These are phyloP conservation scores for Aeschynomene evenia DNA, from an alignment of 306 rosid genomes.

Conservation along the genomic window DNA sequence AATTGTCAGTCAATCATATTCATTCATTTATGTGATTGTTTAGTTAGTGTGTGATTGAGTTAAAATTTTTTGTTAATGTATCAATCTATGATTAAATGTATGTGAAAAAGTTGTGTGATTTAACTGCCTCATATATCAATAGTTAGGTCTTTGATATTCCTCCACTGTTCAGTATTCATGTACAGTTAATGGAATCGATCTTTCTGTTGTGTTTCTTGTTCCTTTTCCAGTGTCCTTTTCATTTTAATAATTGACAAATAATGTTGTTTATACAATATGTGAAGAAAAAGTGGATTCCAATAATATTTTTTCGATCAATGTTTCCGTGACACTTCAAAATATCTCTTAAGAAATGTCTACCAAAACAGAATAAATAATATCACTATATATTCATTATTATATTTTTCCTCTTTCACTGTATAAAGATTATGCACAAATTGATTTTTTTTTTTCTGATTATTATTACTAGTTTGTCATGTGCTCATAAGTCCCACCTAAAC, in stretches of 20 bases:
- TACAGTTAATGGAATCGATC: not conserved
- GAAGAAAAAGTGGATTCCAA: no score
- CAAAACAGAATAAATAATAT: no score
- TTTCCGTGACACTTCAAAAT: no score
- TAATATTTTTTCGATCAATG: no score
- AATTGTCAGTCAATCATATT: no score
- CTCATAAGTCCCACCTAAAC: not conserved
- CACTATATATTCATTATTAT: no score
- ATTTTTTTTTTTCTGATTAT: slow-evolving; percentile 1
- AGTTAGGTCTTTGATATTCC: slow-evolving; percentile 2
- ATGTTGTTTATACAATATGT: no score
- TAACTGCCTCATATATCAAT: not conserved
- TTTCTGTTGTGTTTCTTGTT: not conserved
- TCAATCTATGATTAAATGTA: no score
- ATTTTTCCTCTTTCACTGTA: not conserved
- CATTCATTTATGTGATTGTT: no score
- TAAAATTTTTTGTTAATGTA: no score
- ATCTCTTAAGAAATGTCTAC: no score
- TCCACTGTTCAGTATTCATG: slow-evolving; percentile 15
- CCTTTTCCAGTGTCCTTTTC: not conserved
- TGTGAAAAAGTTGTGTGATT: not conserved
- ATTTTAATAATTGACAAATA: not conserved
- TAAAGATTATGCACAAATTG: not conserved
- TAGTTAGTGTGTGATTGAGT: no score
- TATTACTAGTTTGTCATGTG: not conserved